phyloP scores from a whole-genome alignment of 2,329 filamentous ascomycete genomes.

The Apiospora sp. region DNA sequence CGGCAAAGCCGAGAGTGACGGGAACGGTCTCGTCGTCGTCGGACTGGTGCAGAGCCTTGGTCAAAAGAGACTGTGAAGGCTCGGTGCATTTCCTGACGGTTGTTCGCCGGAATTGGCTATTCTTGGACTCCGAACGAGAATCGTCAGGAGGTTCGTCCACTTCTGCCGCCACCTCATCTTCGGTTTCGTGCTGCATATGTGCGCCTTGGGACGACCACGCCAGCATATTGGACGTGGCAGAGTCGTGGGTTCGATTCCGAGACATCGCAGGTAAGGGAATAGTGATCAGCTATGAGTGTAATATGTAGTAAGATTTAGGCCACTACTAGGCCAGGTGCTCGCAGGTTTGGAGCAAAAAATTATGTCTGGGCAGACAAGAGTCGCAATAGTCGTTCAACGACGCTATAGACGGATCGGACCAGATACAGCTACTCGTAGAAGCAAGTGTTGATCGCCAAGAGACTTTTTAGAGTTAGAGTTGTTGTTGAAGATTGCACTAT shows the following conservation, averaged over 20 bases:
- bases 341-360: background rate
- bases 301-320: background rate
- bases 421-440: background rate
- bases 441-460: conserved; percentile 17
- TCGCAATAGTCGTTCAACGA: conserved; percentile 19
- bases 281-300: background rate
- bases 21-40: conserved; percentile 59
- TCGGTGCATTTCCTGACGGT: conserved; percentile 57
- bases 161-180: conserved; percentile 75
- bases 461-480: conserved; percentile 22
- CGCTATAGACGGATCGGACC: background rate
- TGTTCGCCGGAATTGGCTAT: conserved; percentile 55
- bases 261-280: conserved; percentile 40
- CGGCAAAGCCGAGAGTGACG: conserved; percentile 46
- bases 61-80: conserved; percentile 83
- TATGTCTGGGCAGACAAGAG: background rate
- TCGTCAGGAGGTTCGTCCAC: conserved; percentile 88
- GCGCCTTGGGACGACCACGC: conserved; percentile 54
- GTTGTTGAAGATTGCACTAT: conserved; percentile 20
- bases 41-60: conserved; percentile 78
- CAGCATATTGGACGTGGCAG: conserved; percentile 52
- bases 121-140: conserved; percentile 39
- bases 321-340: background rate
- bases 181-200: conserved; percentile 51
- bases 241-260: conserved; percentile 46